Evolutionary conservation across 139 green algal genomes (phyloP).

Genomic region (Haematococcus lacustris): DNA sequence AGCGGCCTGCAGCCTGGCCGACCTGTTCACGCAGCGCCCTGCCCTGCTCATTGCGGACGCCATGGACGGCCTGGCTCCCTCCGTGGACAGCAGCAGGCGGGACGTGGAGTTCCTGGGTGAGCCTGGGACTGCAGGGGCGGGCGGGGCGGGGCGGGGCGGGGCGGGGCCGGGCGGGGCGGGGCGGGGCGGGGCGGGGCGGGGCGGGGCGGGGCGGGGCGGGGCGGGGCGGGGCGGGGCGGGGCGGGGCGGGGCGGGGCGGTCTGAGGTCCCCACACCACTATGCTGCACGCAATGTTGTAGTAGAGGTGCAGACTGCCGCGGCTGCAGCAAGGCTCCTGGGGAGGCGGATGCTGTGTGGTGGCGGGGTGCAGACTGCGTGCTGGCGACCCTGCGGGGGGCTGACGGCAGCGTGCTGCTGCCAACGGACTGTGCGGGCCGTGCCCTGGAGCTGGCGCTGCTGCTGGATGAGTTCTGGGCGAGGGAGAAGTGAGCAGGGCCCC

Average conservation of each 20-base stretch:
- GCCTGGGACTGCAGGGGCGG: background rate
- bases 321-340: too few species aligned
- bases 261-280: background rate
- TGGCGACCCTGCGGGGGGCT: conserved; percentile 26
- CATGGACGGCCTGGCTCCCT: conserved; percentile 17
- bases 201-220: too few species aligned
- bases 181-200: too few species aligned
- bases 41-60: conserved; percentile 72
- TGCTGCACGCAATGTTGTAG: background rate
- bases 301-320: background rate
- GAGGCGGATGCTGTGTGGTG: background rate
- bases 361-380: conserved; percentile 27
- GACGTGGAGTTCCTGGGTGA: conserved; percentile 46
- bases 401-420: conserved; percentile 84
- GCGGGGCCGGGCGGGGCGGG: too few species aligned
- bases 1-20: conserved; percentile 46
- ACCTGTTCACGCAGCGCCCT: conserved; percentile 43
- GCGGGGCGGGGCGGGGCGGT: too few species aligned
- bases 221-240: too few species aligned
- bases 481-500: conserved; percentile 21
- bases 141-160: background rate
- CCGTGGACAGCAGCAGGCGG: conserved; percentile 13
- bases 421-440: conserved; percentile 72
- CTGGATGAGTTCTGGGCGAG: conserved; percentile 71
- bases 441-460: conserved; percentile 85